These are phyloP conservation scores for Licmophora abbreviata DNA, from an alignment of 108 stramenopile species.

Conservation along the genomic window DNA sequence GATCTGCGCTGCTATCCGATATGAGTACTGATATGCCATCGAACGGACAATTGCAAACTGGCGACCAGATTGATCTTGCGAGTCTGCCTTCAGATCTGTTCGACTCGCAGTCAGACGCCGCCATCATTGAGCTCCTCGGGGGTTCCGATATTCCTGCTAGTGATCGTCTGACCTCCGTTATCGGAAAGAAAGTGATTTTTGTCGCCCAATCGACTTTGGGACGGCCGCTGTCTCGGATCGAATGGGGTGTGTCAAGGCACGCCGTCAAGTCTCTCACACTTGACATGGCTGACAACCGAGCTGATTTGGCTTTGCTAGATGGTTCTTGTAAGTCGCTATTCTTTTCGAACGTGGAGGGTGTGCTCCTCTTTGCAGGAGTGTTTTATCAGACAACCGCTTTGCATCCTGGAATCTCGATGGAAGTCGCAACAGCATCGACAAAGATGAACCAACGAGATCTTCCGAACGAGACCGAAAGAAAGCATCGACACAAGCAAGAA, in stretches of 20 bases:
- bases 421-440: neutral
- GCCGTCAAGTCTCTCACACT: constrained; percentile 60
- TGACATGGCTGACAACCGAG: constrained; percentile 55
- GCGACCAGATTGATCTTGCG: neutral
- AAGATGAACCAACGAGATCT: neutral
- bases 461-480: neutral
- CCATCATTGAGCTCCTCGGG: constrained; percentile 1
- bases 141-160: constrained; percentile 10
- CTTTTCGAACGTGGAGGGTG: constrained; percentile 48
- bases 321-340: constrained; percentile 35
- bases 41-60: neutral
- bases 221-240: constrained; percentile 16
- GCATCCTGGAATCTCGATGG: neutral
- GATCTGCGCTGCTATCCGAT: no score
- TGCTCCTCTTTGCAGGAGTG: constrained; percentile 62
- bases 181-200: constrained; percentile 27
- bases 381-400: constrained; percentile 32
- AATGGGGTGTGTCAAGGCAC: constrained; percentile 47
- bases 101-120: constrained; percentile 5
- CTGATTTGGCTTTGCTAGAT: constrained; percentile 31
- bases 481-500: no score
- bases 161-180: constrained; percentile 4
- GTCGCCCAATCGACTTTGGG: constrained; percentile 13
- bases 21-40: no score
- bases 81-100: neutral